phyloP scores from a whole-genome alignment of 441 rosid genomes.

The Erodium chrysanthum region DNA sequence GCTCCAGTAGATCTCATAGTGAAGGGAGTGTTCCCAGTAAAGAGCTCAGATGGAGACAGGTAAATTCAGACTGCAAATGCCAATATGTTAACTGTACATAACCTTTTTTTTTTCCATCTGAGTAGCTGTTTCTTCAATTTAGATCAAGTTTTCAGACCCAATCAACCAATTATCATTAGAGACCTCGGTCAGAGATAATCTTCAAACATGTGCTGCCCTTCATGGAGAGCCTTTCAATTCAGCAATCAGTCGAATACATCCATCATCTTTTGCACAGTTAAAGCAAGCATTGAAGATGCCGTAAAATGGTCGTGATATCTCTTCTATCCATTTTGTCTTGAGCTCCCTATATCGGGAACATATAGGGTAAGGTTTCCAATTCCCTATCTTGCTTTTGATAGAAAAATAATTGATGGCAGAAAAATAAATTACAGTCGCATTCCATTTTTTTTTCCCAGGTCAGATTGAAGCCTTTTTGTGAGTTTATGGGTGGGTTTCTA shows the following conservation, averaged over 20 bases:
- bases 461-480: conserved; percentile 18
- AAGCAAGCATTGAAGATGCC: conserved; percentile 87
- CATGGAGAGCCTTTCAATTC: conserved; percentile 84
- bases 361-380: conserved; percentile 19
- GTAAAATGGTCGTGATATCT: conserved; percentile 22
- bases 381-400: background rate
- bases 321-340: conserved; percentile 15
- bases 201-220: conserved; percentile 68
- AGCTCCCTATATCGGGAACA: conserved; percentile 12
- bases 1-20: conserved; percentile 49
- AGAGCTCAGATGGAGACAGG: conserved; percentile 84
- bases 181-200: conserved; percentile 72
- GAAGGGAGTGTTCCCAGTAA: conserved; percentile 59
- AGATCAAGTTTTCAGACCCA: conserved; percentile 80
- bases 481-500: conserved; percentile 23
- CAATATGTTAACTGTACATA: background rate
- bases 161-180: conserved; percentile 66
- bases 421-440: background rate
- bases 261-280: conserved; percentile 73
- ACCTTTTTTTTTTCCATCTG: background rate
- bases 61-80: conserved; percentile 25
- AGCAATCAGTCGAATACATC: conserved; percentile 69
- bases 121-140: conserved; percentile 7
- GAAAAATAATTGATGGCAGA: background rate
- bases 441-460: conserved; percentile 23